Base-by-base conservation (phyloP, 257 asterid genomes). In the Paraleonurus japonicus region DNA sequence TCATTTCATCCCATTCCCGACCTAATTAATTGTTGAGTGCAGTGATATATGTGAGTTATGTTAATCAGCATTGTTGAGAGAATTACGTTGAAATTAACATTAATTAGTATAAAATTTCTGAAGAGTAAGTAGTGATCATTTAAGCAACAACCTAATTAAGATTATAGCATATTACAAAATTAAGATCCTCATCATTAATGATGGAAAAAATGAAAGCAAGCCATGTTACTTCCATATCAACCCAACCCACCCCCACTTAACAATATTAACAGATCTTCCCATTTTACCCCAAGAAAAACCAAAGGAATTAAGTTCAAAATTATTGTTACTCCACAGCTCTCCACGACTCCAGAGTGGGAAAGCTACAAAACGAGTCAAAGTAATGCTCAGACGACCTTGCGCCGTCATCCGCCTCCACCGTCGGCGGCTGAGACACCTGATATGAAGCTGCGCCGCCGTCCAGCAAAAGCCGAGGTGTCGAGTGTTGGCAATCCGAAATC, bases 321-420 rank as follows among this genome's bases (percentile, higher is more conserved):
- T 55, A 10, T 30, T 35, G 27, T 32, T 20, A n/a, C 64, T 30
- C 17, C 62, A 70, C 58, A 61, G 75, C 84, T 62, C 75, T 76
- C 85, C 82, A 85, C 16, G 89, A 85, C 76, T 85, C 90, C 0
- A 85, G 88, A n/a, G 86, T 85, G 58, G 89, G 89, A 41, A 85
- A 85, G 76, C 82, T 78, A 78, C 85, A 78, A 24, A 63, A 39
- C 9, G 85, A 73, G 76, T 82, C 85, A 5, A 70, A 70, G 45
- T 70, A 73, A 60, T 50, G 75, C 57, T 41, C 81, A n/a, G 73
- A 26, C 66, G 70, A 55, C n/a, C 72, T 55, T 0, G 70, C 74
- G 59, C 69, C 82, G 50, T 45, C 80, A 13, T 8, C 74, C 5
- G n/a, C 63, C 60, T 3, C 65, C 59, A 32, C 23, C 19, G 48